A percentile compares a stretch with the other conserved stretches of the same genome.
These are phyloP conservation scores for Aquilaria sinensis DNA, from an alignment of 345 rosid species.

Conservation along the genomic window DNA sequence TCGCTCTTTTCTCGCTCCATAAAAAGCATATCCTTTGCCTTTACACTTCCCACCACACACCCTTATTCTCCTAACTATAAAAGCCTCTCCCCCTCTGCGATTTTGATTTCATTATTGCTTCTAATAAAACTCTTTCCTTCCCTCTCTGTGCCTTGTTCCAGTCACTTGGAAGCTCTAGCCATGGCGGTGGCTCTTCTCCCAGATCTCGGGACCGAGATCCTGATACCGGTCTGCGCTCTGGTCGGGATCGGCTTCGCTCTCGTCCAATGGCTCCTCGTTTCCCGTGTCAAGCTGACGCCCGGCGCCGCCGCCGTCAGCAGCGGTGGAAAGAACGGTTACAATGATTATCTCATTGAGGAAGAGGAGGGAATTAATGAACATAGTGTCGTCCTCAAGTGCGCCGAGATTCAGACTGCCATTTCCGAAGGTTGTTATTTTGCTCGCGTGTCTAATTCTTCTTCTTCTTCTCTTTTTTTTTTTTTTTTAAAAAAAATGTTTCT, in stretches of 20 bases:
- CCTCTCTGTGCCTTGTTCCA: neutral
- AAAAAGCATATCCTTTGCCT: too few relatives aligned
- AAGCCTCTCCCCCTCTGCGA: neutral
- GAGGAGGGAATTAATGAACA: constrained; percentile 71
- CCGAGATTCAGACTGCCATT: constrained; percentile 77
- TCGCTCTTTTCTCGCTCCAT: too few relatives aligned
- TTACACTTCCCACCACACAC: too few relatives aligned
- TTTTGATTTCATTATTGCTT: neutral
- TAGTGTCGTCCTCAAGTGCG: constrained; percentile 55
- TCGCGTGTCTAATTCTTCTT: constrained; percentile 8
- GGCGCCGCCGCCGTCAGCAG: constrained; percentile 10
- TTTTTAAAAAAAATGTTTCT: too few relatives aligned
- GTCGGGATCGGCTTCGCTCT: constrained; percentile 69
- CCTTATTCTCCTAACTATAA: neutral
- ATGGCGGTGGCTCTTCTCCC: constrained; percentile 38
- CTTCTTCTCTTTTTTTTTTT: neutral
- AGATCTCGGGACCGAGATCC: constrained; percentile 60
- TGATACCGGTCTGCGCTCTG: constrained; percentile 56
- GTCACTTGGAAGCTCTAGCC: neutral
- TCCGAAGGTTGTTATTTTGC: constrained; percentile 61
- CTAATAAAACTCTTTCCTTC: neutral
- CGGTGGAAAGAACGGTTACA: constrained; percentile 41
- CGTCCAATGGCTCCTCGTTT: constrained; percentile 61
- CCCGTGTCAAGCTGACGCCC: constrained; percentile 46
- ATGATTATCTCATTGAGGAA: constrained; percentile 63